phyloP scores from a whole-genome alignment of 2,329 filamentous ascomycete genomes.

The Ophiostoma triangulosporum region DNA sequence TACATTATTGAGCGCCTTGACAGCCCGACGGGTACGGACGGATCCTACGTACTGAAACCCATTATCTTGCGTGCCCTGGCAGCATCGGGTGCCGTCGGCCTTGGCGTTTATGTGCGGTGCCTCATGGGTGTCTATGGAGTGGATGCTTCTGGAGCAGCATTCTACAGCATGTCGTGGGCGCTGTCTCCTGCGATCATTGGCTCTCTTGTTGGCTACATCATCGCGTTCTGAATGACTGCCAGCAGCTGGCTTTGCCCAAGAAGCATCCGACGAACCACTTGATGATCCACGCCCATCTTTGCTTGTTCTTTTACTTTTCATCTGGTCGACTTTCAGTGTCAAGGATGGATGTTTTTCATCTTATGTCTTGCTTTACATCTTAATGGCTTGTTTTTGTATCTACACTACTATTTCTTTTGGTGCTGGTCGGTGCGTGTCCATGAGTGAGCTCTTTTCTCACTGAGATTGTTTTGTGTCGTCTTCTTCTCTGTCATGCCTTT shows the following conservation, averaged over 20 bases:
- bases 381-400: too few species aligned
- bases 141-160: constrained; percentile 53
- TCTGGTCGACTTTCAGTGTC: too few species aligned
- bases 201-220: constrained; percentile 32
- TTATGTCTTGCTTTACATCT: too few species aligned
- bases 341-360: too few species aligned
- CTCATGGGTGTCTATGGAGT: constrained; percentile 55
- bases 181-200: constrained; percentile 48
- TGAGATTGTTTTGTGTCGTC: neutral
- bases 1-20: constrained; percentile 50
- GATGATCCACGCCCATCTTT: too few species aligned
- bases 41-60: constrained; percentile 16
- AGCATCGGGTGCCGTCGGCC: constrained; percentile 41
- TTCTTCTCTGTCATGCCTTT: neutral
- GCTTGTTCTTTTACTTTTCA: too few species aligned
- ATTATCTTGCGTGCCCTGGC: constrained; percentile 51
- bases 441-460: too few species aligned
- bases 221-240: neutral
- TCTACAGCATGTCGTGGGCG: constrained; percentile 67
- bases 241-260: neutral
- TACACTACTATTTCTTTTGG: too few species aligned
- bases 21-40: neutral
- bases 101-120: constrained; percentile 50
- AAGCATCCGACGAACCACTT: too few species aligned
- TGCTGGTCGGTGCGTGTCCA: too few species aligned